These are phyloP conservation scores for Leishmania guyanensis DNA, from an alignment of 208 protist species.

Conservation along the genomic window DNA sequence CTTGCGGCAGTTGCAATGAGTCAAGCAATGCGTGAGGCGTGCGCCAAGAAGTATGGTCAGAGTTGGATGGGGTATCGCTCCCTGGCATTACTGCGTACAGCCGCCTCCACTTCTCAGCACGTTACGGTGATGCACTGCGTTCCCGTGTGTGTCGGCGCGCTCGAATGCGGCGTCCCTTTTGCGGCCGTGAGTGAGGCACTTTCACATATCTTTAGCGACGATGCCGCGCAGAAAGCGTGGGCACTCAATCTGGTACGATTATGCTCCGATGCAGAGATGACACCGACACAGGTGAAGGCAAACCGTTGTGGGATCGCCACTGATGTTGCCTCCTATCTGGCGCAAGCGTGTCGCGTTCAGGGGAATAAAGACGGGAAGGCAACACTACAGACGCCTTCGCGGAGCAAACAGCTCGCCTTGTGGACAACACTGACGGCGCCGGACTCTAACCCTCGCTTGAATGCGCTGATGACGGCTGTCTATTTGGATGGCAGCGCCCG, in stretches of 20 bases:
- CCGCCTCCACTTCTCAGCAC: conserved; percentile 12
- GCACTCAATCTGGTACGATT: conserved; percentile 28
- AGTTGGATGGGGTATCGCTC: conserved; percentile 70
- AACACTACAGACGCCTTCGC: conserved; percentile 28
- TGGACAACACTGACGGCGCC: conserved; percentile 49
- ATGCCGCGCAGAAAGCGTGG: conserved; percentile 18
- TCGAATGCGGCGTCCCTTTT: conserved; percentile 62
- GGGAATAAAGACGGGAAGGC: conserved; percentile 1
- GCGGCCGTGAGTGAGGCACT: conserved; percentile 48
- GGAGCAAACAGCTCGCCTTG: conserved; percentile 63
- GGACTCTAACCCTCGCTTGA: conserved; percentile 31
- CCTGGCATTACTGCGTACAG: conserved; percentile 44
- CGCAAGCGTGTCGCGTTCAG: conserved; percentile 1
- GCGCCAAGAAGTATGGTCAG: conserved; percentile 5
- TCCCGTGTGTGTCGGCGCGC: conserved; percentile 45
- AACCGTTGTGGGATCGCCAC: conserved; percentile 2
- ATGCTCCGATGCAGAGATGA: conserved; percentile 11
- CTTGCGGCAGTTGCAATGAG: conserved; percentile 36
- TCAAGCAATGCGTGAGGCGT: conserved; percentile 41
- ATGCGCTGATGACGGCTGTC: conserved; percentile 35
- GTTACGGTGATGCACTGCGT: conserved; percentile 45
- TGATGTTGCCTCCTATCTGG: neutral
- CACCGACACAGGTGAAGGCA: neutral
- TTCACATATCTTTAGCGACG: conserved; percentile 26
- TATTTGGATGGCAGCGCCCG: conserved; percentile 41